These are phyloP conservation scores for Aspergillus eucalypticola DNA, from an alignment of 2,329 filamentous ascomycete genomes.

Conservation along the genomic window DNA sequence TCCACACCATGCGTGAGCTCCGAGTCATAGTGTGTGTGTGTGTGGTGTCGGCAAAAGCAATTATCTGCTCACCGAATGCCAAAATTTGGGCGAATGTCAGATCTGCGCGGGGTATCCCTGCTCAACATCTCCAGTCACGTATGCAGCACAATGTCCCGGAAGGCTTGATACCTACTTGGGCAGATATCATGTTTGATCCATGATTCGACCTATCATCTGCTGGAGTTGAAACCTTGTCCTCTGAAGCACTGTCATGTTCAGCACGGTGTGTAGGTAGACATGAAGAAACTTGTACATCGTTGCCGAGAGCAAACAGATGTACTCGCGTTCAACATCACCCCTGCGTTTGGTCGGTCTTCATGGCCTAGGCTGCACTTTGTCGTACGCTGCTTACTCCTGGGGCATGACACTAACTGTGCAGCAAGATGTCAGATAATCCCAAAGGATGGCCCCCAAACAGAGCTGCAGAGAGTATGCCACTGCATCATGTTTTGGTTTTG, in stretches of 20 bases:
- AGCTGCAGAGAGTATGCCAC: background rate
- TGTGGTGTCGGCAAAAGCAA: background rate
- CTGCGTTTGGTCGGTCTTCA: background rate
- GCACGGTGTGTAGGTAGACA: no score
- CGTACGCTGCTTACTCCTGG: background rate
- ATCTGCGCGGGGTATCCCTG: no score
- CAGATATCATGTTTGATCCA: background rate
- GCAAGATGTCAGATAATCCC: no score
- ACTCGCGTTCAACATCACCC: background rate
- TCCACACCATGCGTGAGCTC: background rate
- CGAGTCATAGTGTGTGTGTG: background rate
- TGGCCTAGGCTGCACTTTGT: background rate
- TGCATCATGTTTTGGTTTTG: background rate
- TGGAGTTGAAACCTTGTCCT: background rate
- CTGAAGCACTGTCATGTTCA: background rate
- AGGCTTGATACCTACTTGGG: background rate
- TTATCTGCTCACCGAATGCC: no score
- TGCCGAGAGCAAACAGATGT: no score
- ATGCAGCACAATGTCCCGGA: background rate
- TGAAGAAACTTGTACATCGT: no score
- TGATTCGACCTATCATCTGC: background rate
- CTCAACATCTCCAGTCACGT: no score
- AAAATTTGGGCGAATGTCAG: no score
- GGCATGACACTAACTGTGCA: no score
- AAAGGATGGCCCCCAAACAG: no score